Percentiles rank a stretch among this genome's conserved stretches.
phyloP scores from a whole-genome alignment of 2,329 filamentous ascomycete species.

The Chalaropsis thielavioides region DNA sequence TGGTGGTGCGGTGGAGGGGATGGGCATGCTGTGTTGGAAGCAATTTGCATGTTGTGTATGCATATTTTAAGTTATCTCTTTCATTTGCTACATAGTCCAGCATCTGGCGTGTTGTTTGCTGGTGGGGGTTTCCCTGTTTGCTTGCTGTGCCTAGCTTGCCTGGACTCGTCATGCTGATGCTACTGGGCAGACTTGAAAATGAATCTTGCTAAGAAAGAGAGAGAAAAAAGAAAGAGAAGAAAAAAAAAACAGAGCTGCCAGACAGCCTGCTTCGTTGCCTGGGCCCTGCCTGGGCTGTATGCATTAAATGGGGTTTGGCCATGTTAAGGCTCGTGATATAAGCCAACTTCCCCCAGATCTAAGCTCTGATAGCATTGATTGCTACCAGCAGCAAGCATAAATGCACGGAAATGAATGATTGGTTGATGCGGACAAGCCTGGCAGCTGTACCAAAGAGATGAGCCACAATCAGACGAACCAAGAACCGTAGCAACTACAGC shows the following conservation, averaged over 20 bases:
- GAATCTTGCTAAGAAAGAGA: not conserved
- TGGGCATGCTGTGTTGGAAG: not conserved
- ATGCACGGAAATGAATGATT: not conserved
- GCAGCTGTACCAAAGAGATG: constrained; percentile 2
- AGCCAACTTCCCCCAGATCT: not conserved
- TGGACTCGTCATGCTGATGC: not conserved
- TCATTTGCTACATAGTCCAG: not conserved
- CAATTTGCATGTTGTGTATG: not conserved
- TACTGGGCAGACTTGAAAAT: not conserved
- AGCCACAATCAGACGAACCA: not conserved
- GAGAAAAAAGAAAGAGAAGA: not conserved
- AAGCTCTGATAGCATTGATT: not conserved
- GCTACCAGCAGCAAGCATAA: not conserved
- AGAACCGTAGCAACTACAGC: not conserved
- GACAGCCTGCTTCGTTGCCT: not conserved
- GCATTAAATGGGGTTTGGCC: not conserved
- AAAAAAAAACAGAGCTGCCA: not conserved
- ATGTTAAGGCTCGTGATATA: constrained; percentile 5
- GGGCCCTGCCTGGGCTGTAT: not conserved
- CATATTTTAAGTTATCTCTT: not conserved
- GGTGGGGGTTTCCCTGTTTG: not conserved
- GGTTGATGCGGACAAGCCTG: not conserved
- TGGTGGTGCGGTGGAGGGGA: no score
- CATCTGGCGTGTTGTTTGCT: not conserved
- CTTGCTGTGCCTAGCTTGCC: not conserved